These are phyloP conservation scores for Microcyclosporella mali DNA, from an alignment of 2,329 filamentous ascomycete genomes.

Conservation along the genomic window DNA sequence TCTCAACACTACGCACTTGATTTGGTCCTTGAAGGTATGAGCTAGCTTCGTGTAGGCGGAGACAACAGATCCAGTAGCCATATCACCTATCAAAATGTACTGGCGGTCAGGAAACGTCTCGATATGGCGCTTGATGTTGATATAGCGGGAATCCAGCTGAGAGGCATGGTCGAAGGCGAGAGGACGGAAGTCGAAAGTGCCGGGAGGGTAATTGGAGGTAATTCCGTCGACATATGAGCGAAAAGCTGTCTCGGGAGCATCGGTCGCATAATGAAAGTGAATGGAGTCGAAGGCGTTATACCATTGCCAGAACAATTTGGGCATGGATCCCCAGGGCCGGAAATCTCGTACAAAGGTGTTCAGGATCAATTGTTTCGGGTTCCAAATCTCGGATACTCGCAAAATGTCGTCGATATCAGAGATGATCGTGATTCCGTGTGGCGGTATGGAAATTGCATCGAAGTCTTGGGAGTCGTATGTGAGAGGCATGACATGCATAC, in stretches of 20 bases:
- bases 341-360: slow-evolving; percentile 15
- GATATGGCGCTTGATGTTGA: slow-evolving; percentile 15
- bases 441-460: slow-evolving; percentile 7
- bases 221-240: slow-evolving; percentile 11
- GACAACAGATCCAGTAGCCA: slow-evolving; percentile 16
- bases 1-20: slow-evolving; percentile 24
- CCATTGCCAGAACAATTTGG: slow-evolving; percentile 12
- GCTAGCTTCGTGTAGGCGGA: slow-evolving; percentile 15
- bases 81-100: slow-evolving; percentile 24
- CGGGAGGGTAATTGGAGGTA: slow-evolving; percentile 20
- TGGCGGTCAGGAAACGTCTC: slow-evolving; percentile 19
- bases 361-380: slow-evolving; percentile 16
- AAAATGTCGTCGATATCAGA: slow-evolving; percentile 26
- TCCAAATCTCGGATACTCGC: slow-evolving; percentile 22
- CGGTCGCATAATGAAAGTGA: slow-evolving; percentile 26
- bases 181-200: slow-evolving; percentile 22
- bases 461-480: not conserved
- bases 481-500: not conserved
- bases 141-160: slow-evolving; percentile 9
- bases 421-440: slow-evolving; percentile 20
- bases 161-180: slow-evolving; percentile 11
- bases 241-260: slow-evolving; percentile 16
- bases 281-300: slow-evolving; percentile 3
- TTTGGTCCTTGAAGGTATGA: slow-evolving; percentile 10
- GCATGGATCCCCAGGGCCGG: slow-evolving; percentile 20